These are phyloP conservation scores for Fusarium nurragi DNA, from an alignment of 2,329 filamentous ascomycete genomes.

Conservation along the genomic window DNA sequence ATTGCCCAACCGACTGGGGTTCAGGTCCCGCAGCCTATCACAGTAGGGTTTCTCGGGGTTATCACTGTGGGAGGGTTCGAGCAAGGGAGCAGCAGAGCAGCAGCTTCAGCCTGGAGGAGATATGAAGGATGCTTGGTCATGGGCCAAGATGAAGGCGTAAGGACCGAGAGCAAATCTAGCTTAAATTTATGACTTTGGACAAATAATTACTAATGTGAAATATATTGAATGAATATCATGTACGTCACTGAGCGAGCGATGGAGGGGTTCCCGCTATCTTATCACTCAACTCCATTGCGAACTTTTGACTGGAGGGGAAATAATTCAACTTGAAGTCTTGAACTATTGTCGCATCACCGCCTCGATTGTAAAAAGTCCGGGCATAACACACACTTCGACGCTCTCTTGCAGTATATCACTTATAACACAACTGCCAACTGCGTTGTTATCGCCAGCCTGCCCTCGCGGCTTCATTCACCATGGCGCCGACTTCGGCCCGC, in stretches of 20 bases:
- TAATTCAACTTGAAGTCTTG: slow-evolving; percentile 8
- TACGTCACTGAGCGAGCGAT: slow-evolving; percentile 24
- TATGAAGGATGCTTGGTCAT: slow-evolving; percentile 35
- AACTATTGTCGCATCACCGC: slow-evolving; percentile 2
- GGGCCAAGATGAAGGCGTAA: slow-evolving; percentile 17
- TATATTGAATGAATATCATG: too few relatives aligned
- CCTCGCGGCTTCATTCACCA: slow-evolving; percentile 24
- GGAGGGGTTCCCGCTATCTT: slow-evolving; percentile 41
- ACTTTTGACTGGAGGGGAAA: slow-evolving; percentile 34
- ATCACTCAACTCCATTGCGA: slow-evolving; percentile 29
- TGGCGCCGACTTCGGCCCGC: slow-evolving; percentile 42
- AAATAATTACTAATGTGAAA: too few relatives aligned
- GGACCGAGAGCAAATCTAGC: too few relatives aligned
- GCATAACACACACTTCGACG: not conserved
- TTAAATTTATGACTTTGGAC: too few relatives aligned
- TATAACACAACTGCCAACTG: not conserved
- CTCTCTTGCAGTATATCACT: not conserved
- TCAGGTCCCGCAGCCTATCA: slow-evolving; percentile 64
- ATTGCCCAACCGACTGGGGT: slow-evolving; percentile 69
- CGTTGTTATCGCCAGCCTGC: not conserved
- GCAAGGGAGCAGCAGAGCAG: slow-evolving; percentile 51
- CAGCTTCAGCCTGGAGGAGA: slow-evolving; percentile 50
- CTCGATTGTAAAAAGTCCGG: not conserved
- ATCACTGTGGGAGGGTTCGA: slow-evolving; percentile 53
- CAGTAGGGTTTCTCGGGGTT: slow-evolving; percentile 58